Base-by-base conservation (phyloP, 345 rosid species). In the Alliaria petiolata region DNA sequence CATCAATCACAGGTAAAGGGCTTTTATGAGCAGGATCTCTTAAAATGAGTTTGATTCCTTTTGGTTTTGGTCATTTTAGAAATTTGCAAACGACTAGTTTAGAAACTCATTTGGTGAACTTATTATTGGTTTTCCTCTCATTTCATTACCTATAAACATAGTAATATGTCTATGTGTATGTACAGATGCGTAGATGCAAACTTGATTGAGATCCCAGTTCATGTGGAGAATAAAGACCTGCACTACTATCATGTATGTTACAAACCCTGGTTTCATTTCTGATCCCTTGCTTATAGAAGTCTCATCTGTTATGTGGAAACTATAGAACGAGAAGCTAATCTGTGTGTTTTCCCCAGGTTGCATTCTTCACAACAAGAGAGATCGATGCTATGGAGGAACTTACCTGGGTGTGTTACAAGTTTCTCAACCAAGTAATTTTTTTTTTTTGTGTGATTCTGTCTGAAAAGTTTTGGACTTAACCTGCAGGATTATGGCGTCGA, bases 401-500 rank as follows among this genome's bases (percentile, higher is more conserved):
- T 26, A 89, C 88, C 26, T 91, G 98, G 97, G 96, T 93, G 75
- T 79, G 98, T 70, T 62, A 63, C 65, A 33, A 51, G 57, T 67
- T 15, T 35, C 75, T 39, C 13, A 25, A 13, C 58, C 25, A 25
- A 6, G 42, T 55, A 26, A 36, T n/a, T n/a, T n/a, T 76, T 9
- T 0, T 63, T 30, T 4, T 44, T 7, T 7, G 13, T 30, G 46
- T 66, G 51, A 63, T 45, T 36, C n/a, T 25, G 2, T 36, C 44
- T 75, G 50, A 74, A 55, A 67, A 59, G 30, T 44, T 56, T 61
- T 68, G 57, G 35, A 44, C n/a, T n/a, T 1, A 17, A 50, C 14
- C 67, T 62, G 79, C 82, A 92, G 99, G 99, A 95, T 81, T 89
- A 88, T 82, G 99, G 99, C 20, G 80, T 91, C 34, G 87, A 88